phyloP scores from a whole-genome alignment of 2,329 filamentous ascomycete species.

The Fusarium pseudocircinatum region DNA sequence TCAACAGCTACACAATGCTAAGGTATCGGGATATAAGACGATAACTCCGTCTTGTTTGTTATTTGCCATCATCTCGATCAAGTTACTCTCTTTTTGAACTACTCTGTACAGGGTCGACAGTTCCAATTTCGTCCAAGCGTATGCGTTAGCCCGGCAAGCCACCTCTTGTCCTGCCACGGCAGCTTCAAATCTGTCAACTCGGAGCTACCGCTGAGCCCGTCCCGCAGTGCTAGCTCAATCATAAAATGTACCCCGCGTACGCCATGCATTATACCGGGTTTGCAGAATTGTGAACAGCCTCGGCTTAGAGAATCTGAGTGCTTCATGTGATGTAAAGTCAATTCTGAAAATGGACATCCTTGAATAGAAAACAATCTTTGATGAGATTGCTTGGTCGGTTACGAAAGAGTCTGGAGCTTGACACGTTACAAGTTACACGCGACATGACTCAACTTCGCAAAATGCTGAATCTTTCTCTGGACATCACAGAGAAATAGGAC shows the following conservation, averaged over 20 bases:
- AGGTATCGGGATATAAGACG: too few species aligned
- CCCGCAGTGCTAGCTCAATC: not conserved
- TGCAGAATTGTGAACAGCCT: not conserved
- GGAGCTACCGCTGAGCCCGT: not conserved
- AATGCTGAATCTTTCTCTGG: fast-evolving
- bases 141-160: not conserved
- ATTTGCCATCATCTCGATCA: too few species aligned
- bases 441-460: fast-evolving
- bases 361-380: not conserved
- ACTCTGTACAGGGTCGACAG: not conserved
- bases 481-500: fast-evolving
- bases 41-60: too few species aligned
- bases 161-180: not conserved
- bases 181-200: not conserved
- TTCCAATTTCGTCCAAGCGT: not conserved
- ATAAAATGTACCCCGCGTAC: not conserved
- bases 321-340: not conserved
- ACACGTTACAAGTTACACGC: fast-evolving
- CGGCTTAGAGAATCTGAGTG: not conserved
- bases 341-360: fast-evolving
- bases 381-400: not conserved
- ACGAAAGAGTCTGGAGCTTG: fast-evolving
- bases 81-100: too few species aligned
- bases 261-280: fast-evolving
- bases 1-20: fast-evolving